These are phyloP conservation scores for Isabelozyma rhagii DNA, from an alignment of 805 yeast genomes.

Conservation along the genomic window DNA sequence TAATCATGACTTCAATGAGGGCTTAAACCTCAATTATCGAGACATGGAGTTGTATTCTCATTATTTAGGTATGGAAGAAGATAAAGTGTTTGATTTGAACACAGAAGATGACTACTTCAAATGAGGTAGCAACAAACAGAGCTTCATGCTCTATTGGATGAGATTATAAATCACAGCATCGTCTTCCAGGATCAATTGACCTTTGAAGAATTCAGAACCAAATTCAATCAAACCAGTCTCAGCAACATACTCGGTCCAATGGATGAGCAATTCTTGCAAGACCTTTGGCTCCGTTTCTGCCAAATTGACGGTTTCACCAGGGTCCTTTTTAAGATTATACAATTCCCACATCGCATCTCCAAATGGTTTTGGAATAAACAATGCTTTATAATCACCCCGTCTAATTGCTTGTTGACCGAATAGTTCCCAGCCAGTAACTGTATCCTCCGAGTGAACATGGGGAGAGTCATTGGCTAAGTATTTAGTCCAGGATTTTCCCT, in stretches of 20 bases:
- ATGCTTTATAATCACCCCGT: constrained; percentile 46
- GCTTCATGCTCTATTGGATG: neutral
- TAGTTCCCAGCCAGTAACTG: constrained; percentile 55
- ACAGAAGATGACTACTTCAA: constrained; percentile 29
- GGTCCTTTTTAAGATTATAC: constrained; percentile 40
- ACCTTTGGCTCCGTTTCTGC: constrained; percentile 32
- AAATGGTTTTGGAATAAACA: constrained; percentile 46
- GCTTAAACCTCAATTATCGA: constrained; percentile 5
- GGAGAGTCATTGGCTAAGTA: constrained; percentile 27
- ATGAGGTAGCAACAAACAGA: neutral
- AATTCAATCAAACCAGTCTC: constrained; percentile 47
- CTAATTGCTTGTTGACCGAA: constrained; percentile 57
- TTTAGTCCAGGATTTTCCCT: constrained; percentile 46
- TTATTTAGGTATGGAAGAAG: constrained; percentile 23
- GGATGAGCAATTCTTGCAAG: constrained; percentile 38
- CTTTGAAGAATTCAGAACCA: constrained; percentile 9
- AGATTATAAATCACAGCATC: constrained; percentile 1
- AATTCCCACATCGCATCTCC: constrained; percentile 45
- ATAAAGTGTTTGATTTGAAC: constrained; percentile 13
- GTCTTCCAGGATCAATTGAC: constrained; percentile 7
- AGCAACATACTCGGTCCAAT: constrained; percentile 52
- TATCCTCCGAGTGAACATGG: constrained; percentile 37
- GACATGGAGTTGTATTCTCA: constrained; percentile 20
- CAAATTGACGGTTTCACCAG: constrained; percentile 52
- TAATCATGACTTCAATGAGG: neutral